Base-by-base conservation (phyloP, 1,284 basidiomycete genomes). In the Apiotrichum veenhuisii region DNA sequence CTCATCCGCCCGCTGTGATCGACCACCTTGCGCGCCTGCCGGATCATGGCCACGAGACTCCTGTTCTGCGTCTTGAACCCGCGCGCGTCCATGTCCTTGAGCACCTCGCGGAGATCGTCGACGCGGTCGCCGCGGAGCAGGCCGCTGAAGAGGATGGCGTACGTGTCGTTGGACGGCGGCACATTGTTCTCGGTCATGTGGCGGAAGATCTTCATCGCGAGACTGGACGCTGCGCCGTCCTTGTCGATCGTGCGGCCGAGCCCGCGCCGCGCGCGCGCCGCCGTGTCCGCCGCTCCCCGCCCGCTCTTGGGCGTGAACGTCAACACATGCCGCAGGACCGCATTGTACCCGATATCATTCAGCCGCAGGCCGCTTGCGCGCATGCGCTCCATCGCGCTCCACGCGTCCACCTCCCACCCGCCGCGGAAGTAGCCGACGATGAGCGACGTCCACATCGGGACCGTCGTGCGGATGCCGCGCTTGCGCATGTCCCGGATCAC, bases 401-500 rank as follows among this genome's bases (percentile, higher is more conserved):
- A 70, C 0, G 63, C 74, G 45, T 75, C 71, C n/a, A 55, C 50
- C 18, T 64, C 64, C 73, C 71, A 75, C 22, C 68, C 70, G 20
- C 73, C 74, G 15, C 66, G 55, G 57, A 76, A 75, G 57, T 76
- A 76, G 2, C 76, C 74, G 1, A 66, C 57, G 20, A 74, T 67
- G n/a, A 76, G 57, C 4, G 52, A 80, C 68, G 54, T 80, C 77
- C 44, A 81, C 70, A 64, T 84, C 55, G 70, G 62, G 41, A 64
- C 63, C 12, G 65, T 67, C 11, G 66, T 58, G 22, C 58, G 59
- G 62, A 75, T 64, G 18, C 73, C 70, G n/a, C 68, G 80, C 53
- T 79, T 75, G 65, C 88, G 87, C 88, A 93, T 91, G 67, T 80
- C 80, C 50, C 80, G 73, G 50, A 93, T 76, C 46, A 93, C 71